Evolutionary conservation across 768 basidiomycete genomes (phyloP).

Genomic region (Russula brevipes): DNA sequence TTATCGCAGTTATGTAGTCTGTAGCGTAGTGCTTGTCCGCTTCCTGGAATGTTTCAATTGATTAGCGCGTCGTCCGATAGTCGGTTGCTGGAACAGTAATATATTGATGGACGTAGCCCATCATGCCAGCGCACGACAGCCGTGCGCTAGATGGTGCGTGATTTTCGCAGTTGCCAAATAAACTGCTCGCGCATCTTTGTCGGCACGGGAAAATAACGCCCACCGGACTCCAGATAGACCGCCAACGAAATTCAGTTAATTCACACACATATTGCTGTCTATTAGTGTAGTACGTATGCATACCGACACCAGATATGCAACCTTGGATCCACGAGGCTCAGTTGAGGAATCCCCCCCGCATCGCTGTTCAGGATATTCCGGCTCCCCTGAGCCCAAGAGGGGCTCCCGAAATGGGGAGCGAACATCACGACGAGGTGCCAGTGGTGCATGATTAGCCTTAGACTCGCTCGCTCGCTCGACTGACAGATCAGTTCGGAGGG

Average conservation of each 20-base stretch:
- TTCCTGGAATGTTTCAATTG: slow-evolving; percentile 22
- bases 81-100: not conserved
- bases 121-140: not conserved
- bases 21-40: slow-evolving; percentile 32
- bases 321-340: not conserved
- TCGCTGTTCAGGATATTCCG: not conserved
- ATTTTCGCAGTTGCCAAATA: slow-evolving; percentile 5
- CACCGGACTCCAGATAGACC: too few species aligned
- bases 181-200: not conserved
- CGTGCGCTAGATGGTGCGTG: not conserved
- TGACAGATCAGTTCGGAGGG: not conserved
- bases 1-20: slow-evolving; percentile 31
- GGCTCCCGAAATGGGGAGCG: not conserved
- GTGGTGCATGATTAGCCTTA: too few species aligned
- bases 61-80: slow-evolving; percentile 2
- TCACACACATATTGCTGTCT: not conserved
- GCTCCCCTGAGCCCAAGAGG: not conserved
- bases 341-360: not conserved
- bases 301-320: not conserved
- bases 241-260: not conserved
- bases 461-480: too few species aligned
- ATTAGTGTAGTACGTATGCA: not conserved
- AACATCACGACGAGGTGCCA: too few species aligned
- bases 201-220: not conserved
- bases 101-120: slow-evolving; percentile 1